phyloP scores from a whole-genome alignment of 2,329 filamentous ascomycete genomes.

The Bipolaris sorokiniana region DNA sequence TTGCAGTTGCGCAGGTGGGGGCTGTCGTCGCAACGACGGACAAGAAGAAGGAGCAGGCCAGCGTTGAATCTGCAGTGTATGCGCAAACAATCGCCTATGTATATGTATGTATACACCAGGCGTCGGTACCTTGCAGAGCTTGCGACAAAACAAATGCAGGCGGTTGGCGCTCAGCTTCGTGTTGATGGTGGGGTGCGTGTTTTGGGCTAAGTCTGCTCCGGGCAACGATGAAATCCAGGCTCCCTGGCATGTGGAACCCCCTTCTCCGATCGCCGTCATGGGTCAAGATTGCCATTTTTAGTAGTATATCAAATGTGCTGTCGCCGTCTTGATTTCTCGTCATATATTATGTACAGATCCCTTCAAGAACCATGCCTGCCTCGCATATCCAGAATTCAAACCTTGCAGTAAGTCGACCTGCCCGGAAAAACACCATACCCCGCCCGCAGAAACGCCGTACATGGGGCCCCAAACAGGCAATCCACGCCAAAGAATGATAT shows the following conservation, averaged over 20 bases:
- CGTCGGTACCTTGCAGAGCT: background rate
- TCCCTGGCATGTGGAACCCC: constrained; percentile 17
- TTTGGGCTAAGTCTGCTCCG: constrained; percentile 32
- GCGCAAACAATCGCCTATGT: constrained; percentile 5
- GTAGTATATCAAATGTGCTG: background rate
- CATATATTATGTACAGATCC: constrained; percentile 10
- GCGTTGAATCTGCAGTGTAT: background rate
- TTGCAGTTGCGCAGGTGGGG: constrained; percentile 20
- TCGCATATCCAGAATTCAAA: background rate
- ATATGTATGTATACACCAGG: background rate
- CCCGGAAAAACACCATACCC: constrained; percentile 7
- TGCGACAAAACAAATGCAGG: constrained; percentile 4
- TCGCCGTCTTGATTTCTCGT: constrained; percentile 2
- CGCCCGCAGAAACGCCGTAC: constrained; percentile 17
- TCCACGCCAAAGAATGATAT: constrained; percentile 25
- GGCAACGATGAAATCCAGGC: constrained; percentile 38
- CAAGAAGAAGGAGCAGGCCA: constrained; percentile 9
- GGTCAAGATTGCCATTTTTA: constrained; percentile 7
- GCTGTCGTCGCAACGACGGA: constrained; percentile 17
- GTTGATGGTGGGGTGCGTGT: constrained; percentile 36
- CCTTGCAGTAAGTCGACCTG: constrained; percentile 1
- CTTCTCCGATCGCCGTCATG: constrained; percentile 14
- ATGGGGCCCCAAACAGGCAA: constrained; percentile 10
- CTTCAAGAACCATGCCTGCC: background rate
- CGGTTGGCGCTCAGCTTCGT: constrained; percentile 20